These are phyloP conservation scores for Clavispora asparagi DNA, from an alignment of 805 yeast species.

Conservation along the genomic window DNA sequence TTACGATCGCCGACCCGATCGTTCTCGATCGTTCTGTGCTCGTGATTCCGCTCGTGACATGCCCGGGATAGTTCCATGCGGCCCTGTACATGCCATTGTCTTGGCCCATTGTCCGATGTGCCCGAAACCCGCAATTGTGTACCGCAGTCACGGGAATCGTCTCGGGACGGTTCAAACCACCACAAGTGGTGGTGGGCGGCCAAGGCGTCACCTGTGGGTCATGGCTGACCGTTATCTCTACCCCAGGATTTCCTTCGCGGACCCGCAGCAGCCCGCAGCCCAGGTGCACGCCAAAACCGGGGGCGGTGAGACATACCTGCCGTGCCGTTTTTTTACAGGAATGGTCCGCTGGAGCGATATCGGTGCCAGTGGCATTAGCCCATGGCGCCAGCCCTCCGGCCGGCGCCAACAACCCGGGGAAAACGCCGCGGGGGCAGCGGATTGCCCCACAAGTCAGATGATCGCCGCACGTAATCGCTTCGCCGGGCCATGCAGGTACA, in stretches of 20 bases:
- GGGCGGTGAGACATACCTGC: not conserved
- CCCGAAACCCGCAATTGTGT: not conserved
- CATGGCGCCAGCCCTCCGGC: too few relatives aligned
- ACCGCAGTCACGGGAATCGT: not conserved
- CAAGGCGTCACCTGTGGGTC: too few relatives aligned
- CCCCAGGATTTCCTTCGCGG: not conserved
- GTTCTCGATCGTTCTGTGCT: not conserved
- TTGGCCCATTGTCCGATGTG: not conserved
- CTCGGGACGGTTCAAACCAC: not conserved
- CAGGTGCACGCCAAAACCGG: not conserved
- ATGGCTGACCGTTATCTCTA: not conserved
- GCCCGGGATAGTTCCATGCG: not conserved
- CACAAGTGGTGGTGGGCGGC: too few relatives aligned
- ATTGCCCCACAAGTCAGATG: conserved; percentile 1
- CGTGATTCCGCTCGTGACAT: not conserved
- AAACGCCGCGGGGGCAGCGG: not conserved
- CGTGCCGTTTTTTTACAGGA: too few relatives aligned
- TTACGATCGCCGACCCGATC: not conserved
- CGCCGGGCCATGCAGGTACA: not conserved
- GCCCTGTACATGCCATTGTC: not conserved
- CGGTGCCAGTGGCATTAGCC: too few relatives aligned
- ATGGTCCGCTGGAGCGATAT: too few relatives aligned
- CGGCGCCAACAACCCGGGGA: too few relatives aligned
- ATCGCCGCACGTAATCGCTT: not conserved
- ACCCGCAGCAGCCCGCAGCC: not conserved